Conservation (phyloP, 495 filamentous ascomycete species). For the Astrocystis sublimbata region DNA sequence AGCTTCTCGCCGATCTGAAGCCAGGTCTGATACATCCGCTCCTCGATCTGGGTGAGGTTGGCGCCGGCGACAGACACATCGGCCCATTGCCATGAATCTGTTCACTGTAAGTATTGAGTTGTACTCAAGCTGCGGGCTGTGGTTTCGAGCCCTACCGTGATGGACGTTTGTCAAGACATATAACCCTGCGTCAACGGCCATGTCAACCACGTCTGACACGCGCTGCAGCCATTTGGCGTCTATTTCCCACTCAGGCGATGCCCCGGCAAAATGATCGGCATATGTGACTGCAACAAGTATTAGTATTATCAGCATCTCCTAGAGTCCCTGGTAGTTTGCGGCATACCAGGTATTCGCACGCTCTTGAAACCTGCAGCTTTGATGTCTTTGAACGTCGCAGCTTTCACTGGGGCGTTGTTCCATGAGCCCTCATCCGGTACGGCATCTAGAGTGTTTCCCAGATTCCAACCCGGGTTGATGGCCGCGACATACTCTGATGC, state of each 20-base stretch:
- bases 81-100: constrained; percentile 59
- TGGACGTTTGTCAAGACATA: constrained; percentile 61
- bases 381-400: constrained; percentile 51
- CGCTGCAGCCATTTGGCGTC: constrained; percentile 58
- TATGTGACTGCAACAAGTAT: constrained; percentile 58
- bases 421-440: constrained; percentile 59
- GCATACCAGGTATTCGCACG: constrained; percentile 57
- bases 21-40: constrained; percentile 60
- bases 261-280: constrained; percentile 55
- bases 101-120: constrained; percentile 1
- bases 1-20: constrained; percentile 59
- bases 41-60: constrained; percentile 56
- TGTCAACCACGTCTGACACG: constrained; percentile 61
- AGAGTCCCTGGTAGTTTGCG: not conserved
- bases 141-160: constrained; percentile 39
- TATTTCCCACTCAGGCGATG: constrained; percentile 55
- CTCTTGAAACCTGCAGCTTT: constrained; percentile 59
- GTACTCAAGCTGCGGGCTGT: not conserved
- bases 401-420: constrained; percentile 56
- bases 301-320: constrained; percentile 17
- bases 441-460: constrained; percentile 64
- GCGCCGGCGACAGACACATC: constrained; percentile 50
- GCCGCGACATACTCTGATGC: constrained; percentile 41
- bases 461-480: constrained; percentile 62
- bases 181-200: constrained; percentile 52